Evolutionary conservation across 495 filamentous ascomycete genomes (phyloP), one percentile per base, ranked within the genome.

Genomic region (Aspergillus haitiensis): DNA sequence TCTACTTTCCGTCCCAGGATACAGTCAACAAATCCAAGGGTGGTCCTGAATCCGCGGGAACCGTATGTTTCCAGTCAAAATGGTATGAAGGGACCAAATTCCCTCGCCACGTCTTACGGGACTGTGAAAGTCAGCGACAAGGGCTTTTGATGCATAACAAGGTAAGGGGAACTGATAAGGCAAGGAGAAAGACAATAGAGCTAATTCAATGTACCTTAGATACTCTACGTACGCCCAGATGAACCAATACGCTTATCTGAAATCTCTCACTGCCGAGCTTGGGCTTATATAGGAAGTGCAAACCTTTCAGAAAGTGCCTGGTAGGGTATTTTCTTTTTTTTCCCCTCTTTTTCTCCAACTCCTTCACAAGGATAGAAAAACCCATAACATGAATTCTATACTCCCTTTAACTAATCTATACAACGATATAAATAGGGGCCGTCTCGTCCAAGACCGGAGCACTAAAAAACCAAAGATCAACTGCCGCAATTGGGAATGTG

Each of bases 401-500:
- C n/a, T n/a, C n/a, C n/a, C n/a, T 32, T 42, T 44, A 59, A 31
- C 36, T 13, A 16, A 56, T 56, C 27, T 21, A 1, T 7, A 27
- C 32, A 13, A 35, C 37, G 1, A 52, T 31, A 6, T 21, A 11
- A 8, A 47, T 21, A 86, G 84, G 90, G 92, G 92, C 1, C 87
- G 85, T 32, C 73, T 95, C 2, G 80, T 84, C 40, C 84, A 86
- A 54, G 90, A 93, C 52, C 82, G 80, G 36, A 67, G 60, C 1
- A 88, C 81, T 0, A 86, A 86, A 50, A 60, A 75, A 18, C 81
- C 84, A 0, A 96, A 92, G 64, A 72, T 98, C 16, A 94, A 86
- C 57, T 91, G 88, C 67, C 85, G 89, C 11, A 98, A 98, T 71
- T 98, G 94, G 94, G 94, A 98, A 72, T 97, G 92, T 63, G 94